These are phyloP conservation scores for Dentipellis sp. DNA, from an alignment of 768 basidiomycete genomes.

Conservation along the genomic window DNA sequence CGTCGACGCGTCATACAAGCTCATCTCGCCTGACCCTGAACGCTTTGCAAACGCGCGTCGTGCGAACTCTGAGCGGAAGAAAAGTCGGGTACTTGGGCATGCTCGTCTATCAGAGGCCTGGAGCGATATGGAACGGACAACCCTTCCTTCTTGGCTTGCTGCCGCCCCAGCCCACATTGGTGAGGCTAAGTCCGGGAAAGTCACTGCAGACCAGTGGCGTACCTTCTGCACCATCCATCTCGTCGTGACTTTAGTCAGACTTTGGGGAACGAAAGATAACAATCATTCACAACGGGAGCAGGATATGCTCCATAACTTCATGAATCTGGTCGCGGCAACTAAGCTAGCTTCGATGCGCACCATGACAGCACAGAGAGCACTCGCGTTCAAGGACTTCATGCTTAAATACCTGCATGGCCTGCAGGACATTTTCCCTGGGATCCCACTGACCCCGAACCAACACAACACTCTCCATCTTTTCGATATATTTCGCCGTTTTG, in stretches of 20 bases:
- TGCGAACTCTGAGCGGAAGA: background rate
- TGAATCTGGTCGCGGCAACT: conserved; percentile 26
- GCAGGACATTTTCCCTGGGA: conserved; percentile 20
- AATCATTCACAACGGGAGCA: background rate
- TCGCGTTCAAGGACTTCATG: conserved; percentile 21
- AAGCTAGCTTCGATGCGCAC: conserved; percentile 19
- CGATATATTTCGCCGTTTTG: conserved; percentile 20
- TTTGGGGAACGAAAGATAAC: conserved; percentile 9
- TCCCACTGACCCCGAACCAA: conserved; percentile 25
- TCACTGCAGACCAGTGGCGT: conserved; percentile 17
- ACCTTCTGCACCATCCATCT: conserved; percentile 11
- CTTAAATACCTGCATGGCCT: conserved; percentile 22
- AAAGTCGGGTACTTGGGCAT: background rate
- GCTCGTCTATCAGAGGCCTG: background rate
- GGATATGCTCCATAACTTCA: conserved; percentile 12
- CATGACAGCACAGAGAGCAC: conserved; percentile 16
- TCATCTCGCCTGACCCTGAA: background rate
- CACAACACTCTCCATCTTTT: conserved; percentile 31
- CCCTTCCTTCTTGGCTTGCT: conserved; percentile 16
- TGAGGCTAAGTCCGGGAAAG: conserved; percentile 12
- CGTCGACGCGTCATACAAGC: background rate
- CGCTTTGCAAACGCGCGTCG: background rate
- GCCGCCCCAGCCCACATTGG: conserved; percentile 10
- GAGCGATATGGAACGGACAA: conserved; percentile 10
- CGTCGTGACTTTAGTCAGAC: conserved; percentile 10